Percentiles rank a stretch among this genome's conserved stretches.
phyloP scores from a whole-genome alignment of 257 asterid genomes.

The Sherardia arvensis region DNA sequence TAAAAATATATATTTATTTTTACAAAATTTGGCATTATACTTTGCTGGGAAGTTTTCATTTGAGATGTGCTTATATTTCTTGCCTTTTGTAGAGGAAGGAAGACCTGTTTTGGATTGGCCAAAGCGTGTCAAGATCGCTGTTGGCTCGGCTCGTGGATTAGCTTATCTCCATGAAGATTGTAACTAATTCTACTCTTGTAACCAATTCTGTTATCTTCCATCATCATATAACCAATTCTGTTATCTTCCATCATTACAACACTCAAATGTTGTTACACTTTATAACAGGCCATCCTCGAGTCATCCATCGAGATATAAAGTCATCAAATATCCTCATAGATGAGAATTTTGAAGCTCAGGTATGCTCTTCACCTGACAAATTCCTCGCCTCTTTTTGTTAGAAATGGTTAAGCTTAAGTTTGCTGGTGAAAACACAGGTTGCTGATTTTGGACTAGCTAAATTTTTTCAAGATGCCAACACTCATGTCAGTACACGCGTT shows the following conservation, averaged over 20 bases:
- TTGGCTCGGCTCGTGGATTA: slow-evolving; percentile 98
- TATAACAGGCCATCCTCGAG: slow-evolving; percentile 69
- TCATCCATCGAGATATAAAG: slow-evolving; percentile 92
- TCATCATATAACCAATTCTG: neutral
- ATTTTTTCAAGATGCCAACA: slow-evolving; percentile 66
- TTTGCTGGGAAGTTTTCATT: neutral
- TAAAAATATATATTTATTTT: slow-evolving; percentile 21
- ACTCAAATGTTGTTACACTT: neutral
- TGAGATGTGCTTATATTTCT: slow-evolving; percentile 13
- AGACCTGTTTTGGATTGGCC: slow-evolving; percentile 78
- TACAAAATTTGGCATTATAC: neutral
- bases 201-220: too few species aligned
- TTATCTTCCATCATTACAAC: neutral
- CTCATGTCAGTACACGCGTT: slow-evolving; percentile 81
- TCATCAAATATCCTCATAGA: slow-evolving; percentile 90
- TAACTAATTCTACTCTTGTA: slow-evolving; percentile 25
- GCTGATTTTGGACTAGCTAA: slow-evolving; percentile 94
- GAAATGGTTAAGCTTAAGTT: neutral
- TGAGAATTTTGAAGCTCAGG: slow-evolving; percentile 84
- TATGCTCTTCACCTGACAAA: slow-evolving; percentile 19
- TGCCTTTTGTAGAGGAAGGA: slow-evolving; percentile 40
- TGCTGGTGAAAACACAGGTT: slow-evolving; percentile 41
- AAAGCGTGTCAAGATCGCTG: slow-evolving; percentile 66
- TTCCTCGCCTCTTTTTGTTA: neutral
- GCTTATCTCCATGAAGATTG: slow-evolving; percentile 99